Evolutionary conservation across 192 early-diverging fungal genomes (phyloP).

Genomic region (Geranomyces michiganensis): DNA sequence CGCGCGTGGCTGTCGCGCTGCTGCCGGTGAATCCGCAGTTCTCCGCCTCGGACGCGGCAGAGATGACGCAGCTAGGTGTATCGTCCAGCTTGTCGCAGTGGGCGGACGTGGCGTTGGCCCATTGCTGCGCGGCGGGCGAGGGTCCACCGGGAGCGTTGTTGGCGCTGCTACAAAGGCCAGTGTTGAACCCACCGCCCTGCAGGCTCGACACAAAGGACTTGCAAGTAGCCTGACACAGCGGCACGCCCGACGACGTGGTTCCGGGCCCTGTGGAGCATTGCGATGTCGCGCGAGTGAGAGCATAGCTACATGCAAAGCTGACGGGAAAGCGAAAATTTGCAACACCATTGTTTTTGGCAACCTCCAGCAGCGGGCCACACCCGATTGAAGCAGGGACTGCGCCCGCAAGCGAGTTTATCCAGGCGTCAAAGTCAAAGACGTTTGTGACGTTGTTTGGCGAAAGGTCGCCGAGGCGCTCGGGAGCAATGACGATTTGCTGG

Average conservation of each 20-base stretch:
- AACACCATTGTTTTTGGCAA: not conserved
- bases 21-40: conserved; percentile 20
- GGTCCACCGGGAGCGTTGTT: not conserved
- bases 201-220: conserved; percentile 15
- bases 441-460: not conserved
- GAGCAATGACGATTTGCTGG: not conserved
- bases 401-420: not conserved
- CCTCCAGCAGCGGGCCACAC: conserved; percentile 2
- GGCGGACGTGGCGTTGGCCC: not conserved
- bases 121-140: not conserved
- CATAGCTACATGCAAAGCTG: conserved; percentile 13
- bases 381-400: not conserved
- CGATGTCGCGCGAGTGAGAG: not conserved
- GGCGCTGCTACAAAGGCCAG: not conserved
- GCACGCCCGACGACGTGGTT: not conserved
- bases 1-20: not conserved
- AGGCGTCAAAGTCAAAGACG: not conserved
- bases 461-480: not conserved
- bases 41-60: conserved; percentile 1
- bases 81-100: conserved; percentile 6
- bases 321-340: not conserved
- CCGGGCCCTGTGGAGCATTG: not conserved
- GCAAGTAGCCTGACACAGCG: conserved; percentile 23
- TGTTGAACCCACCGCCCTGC: not conserved
- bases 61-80: not conserved